Conservation (phyloP, 768 basidiomycete genomes). For the Cytidiella melzeri region DNA sequence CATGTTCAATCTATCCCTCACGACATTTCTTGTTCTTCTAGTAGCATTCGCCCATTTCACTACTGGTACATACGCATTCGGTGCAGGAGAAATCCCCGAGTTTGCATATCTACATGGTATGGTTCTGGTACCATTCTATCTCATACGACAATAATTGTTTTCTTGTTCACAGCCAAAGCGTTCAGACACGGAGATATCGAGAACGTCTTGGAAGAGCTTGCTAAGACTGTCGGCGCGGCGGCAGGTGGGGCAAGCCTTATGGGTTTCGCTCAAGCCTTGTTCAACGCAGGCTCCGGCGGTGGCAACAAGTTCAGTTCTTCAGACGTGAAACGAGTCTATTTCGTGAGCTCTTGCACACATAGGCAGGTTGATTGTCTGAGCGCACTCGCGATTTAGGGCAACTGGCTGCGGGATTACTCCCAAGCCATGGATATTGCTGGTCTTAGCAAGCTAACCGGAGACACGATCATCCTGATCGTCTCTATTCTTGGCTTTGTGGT, state of each 20-base stretch:
- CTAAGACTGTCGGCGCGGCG: constrained; percentile 46
- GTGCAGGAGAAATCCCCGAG: constrained; percentile 66
- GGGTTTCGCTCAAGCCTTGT: constrained; percentile 41
- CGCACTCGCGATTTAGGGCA: constrained; percentile 37
- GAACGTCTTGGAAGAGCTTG: constrained; percentile 53
- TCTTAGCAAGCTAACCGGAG: constrained; percentile 55
- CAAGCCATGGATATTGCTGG: constrained; percentile 71
- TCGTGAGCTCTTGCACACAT: constrained; percentile 32
- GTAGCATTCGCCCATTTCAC: constrained; percentile 35
- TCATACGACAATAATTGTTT: constrained; percentile 5
- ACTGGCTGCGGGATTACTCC: constrained; percentile 69
- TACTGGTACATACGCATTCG: constrained; percentile 43
- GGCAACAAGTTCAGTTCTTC: constrained; percentile 56
- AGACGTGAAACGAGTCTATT: constrained; percentile 66
- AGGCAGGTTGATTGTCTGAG: neutral
- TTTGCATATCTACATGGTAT: constrained; percentile 60
- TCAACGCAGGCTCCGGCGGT: constrained; percentile 40
- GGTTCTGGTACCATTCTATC: constrained; percentile 12
- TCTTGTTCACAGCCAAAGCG: constrained; percentile 45
- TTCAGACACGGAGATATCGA: constrained; percentile 78
- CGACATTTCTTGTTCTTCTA: constrained; percentile 21
- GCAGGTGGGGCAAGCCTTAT: constrained; percentile 42
- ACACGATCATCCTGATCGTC: constrained; percentile 57
- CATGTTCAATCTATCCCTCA: constrained; percentile 17
- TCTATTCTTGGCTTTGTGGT: constrained; percentile 56